Conservation (phyloP, 176 grass and related monocot species). For the Oropetium thomaeum region DNA sequence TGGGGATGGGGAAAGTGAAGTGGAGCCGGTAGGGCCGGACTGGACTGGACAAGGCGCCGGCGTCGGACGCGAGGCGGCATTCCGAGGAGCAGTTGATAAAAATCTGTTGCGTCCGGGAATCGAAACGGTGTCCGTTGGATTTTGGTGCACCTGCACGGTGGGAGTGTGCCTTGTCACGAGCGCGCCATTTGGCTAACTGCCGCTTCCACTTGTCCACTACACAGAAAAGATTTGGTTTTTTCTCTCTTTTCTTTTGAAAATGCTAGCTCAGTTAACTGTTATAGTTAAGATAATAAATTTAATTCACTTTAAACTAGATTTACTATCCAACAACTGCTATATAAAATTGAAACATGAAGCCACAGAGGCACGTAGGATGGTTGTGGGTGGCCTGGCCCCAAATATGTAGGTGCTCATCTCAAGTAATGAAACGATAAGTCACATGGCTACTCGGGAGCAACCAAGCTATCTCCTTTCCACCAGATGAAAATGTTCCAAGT, state of each 20-base stretch:
- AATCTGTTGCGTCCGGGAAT: conserved; percentile 1
- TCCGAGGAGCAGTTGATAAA: not conserved
- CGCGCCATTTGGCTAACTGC: not conserved
- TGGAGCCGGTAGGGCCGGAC: not conserved
- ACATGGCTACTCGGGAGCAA: too few relatives aligned
- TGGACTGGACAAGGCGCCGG: not conserved
- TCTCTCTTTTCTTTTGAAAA: not conserved
- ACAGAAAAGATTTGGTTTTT: not conserved
- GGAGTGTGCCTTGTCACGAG: not conserved
- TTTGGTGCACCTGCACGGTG: not conserved
- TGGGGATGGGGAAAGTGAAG: not conserved
- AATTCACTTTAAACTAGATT: too few relatives aligned
- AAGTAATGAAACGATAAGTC: too few relatives aligned
- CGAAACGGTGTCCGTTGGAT: not conserved
- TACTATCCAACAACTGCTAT: too few relatives aligned
- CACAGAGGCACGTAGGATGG: too few relatives aligned
- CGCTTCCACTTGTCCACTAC: not conserved
- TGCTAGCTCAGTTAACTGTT: too few relatives aligned
- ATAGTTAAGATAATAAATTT: too few relatives aligned
- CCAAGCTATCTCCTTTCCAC: too few relatives aligned
- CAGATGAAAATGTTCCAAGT: too few relatives aligned
- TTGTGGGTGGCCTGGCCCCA: too few relatives aligned
- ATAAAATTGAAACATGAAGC: too few relatives aligned
- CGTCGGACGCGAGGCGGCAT: conserved; percentile 14
- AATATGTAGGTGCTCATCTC: too few relatives aligned